Evolutionary conservation across 257 asterid species (phyloP), one percentile per base, ranked within the genome.

Genomic region (Paraleonurus japonicus): DNA sequence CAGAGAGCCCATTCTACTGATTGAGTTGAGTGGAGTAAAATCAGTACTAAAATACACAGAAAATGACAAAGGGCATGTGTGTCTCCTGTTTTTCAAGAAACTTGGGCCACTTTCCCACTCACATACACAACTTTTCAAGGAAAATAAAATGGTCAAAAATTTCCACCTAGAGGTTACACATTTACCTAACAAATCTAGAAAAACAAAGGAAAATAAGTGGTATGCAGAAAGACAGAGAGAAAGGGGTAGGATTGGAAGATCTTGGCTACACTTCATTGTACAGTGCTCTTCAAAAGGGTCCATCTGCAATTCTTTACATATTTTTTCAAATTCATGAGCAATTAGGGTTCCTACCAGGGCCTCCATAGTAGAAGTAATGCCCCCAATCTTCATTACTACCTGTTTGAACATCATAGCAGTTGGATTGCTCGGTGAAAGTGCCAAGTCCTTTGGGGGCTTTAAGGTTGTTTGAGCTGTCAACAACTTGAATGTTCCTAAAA

Each of bases 341-440:
- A 57, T 86, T 92, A 3, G 92, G 83, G 80, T 86, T 92, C 70
- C 87, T 89, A 41, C 98, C 98, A 45, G 96, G 98, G 78, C 98
- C 98, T 65, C 98, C 98, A 70, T 85, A 92, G 83, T 87, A 92
- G 71, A 92, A 92, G 85, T 81, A 87, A 72, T 86, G 91, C 16
- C 98, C 98, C 98, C 98, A 92, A 76, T 87, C 96, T 5, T 83
- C 85, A 66, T 89, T 92, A 50, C 60, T 86, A 32, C 96, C 96
- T 26, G 88, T 82, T 81, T 87, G 92, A 74, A 92, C 92, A 75
- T 92, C 96, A 62, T 92, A 92, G 79, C 98, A 92, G 67, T 87
- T 89, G 28, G 98, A 86, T 75, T 89, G 84, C 75, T 92, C 98
- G 0, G 96, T 88, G 80, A 83, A 92, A 16, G 88, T 87, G 33